phyloP scores from a whole-genome alignment of 345 rosid species.

The Boechera retrofracta region DNA sequence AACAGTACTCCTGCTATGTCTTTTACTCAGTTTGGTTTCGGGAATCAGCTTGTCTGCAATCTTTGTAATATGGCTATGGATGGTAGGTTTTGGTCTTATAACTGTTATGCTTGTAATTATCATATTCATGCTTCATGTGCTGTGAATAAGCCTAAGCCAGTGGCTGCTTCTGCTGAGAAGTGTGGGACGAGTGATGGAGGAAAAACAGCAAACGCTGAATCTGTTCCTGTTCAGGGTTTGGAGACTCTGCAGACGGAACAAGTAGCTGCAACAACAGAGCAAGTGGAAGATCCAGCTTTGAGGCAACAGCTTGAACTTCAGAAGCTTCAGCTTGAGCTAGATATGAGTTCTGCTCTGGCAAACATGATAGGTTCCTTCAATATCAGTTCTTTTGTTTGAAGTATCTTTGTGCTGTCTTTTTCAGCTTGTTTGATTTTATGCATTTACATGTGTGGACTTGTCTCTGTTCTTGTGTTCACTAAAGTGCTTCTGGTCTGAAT shows the following conservation, averaged over 20 bases:
- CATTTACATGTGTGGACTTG: neutral
- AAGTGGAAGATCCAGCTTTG: constrained; percentile 45
- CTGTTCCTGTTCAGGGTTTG: constrained; percentile 30
- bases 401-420: constrained; percentile 8
- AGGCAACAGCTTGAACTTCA: constrained; percentile 44
- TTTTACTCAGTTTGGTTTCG: constrained; percentile 34
- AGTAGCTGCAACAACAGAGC: constrained; percentile 19
- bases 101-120: constrained; percentile 48
- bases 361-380: constrained; percentile 48
- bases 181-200: constrained; percentile 26
- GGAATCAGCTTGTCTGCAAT: constrained; percentile 33
- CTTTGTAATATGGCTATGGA: constrained; percentile 43
- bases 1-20: constrained; percentile 36
- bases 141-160: constrained; percentile 25
- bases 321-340: constrained; percentile 44
- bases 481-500: neutral
- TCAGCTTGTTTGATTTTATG: constrained; percentile 16
- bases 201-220: neutral
- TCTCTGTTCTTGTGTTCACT: constrained; percentile 28
- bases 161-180: constrained; percentile 21
- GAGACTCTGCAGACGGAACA: constrained; percentile 21
- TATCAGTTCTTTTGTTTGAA: constrained; percentile 46
- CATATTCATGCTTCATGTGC: constrained; percentile 47
- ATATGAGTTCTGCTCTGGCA: constrained; percentile 49
- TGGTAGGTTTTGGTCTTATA: constrained; percentile 50